Conservation (phyloP, 2,329 filamentous ascomycete genomes). For the Trichothecium roseum region DNA sequence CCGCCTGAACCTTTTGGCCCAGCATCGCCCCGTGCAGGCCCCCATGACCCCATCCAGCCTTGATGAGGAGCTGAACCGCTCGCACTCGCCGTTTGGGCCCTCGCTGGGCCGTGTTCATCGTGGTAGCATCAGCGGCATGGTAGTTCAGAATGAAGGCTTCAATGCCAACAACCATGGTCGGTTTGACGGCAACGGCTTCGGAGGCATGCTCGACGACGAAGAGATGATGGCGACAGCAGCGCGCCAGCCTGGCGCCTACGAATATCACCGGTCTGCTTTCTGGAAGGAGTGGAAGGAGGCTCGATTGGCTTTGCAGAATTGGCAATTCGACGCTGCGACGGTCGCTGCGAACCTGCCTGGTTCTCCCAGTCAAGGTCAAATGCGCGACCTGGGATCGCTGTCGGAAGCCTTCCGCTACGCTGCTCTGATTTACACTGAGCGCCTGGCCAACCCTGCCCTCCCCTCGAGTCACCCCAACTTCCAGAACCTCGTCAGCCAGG, state of each 20-base stretch:
- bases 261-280: conserved; percentile 56
- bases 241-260: conserved; percentile 33
- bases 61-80: conserved; percentile 12
- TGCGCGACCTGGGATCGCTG: conserved; percentile 67
- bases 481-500: conserved; percentile 71
- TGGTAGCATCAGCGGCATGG: conserved; percentile 14
- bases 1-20: conserved; percentile 73
- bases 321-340: conserved; percentile 59
- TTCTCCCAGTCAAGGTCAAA: conserved; percentile 46
- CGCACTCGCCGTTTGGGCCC: conserved; percentile 28
- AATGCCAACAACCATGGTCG: conserved; percentile 27
- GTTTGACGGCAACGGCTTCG: conserved; percentile 60
- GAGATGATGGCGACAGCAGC: conserved; percentile 34
- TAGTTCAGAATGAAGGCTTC: conserved; percentile 13
- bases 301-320: conserved; percentile 64
- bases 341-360: conserved; percentile 40
- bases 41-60: conserved; percentile 6
- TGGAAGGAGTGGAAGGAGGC: conserved; percentile 83
- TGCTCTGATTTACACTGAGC: conserved; percentile 80
- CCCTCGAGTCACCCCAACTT: conserved; percentile 68
- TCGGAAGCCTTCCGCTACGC: conserved; percentile 87
- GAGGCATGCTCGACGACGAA: conserved; percentile 43
- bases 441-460: conserved; percentile 66
- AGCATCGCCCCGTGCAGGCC: conserved; percentile 47
- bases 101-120: conserved; percentile 33